These are phyloP conservation scores for Linum trigynum DNA, from an alignment of 345 rosid genomes.

Conservation along the genomic window DNA sequence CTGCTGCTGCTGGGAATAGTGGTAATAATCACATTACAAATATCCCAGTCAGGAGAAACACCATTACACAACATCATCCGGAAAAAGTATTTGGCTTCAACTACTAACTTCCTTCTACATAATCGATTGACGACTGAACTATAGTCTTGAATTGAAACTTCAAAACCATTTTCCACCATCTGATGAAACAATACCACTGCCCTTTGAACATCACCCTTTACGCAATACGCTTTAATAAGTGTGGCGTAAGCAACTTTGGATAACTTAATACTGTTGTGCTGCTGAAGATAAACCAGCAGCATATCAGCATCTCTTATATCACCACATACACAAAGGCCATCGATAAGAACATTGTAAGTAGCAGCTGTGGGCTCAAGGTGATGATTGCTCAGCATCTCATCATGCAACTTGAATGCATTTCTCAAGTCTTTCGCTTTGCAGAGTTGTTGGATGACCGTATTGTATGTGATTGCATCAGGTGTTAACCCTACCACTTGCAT, in stretches of 20 bases:
- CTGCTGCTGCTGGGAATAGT: slow-evolving; percentile 26
- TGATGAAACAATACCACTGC: slow-evolving; percentile 34
- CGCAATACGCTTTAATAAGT: slow-evolving; percentile 67
- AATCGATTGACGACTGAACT: slow-evolving; percentile 64
- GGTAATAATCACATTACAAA: slow-evolving; percentile 43
- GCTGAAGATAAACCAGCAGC: slow-evolving; percentile 39
- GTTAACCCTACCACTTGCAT: slow-evolving; percentile 42
- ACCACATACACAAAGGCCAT: slow-evolving; percentile 45
- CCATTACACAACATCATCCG: slow-evolving; percentile 45
- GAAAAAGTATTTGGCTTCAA: slow-evolving; percentile 41
- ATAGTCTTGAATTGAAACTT: slow-evolving; percentile 54
- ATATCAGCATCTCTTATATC: slow-evolving; percentile 38
- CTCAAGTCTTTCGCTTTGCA: slow-evolving; percentile 32
- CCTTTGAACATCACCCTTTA: slow-evolving; percentile 43
- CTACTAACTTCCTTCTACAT: slow-evolving; percentile 38
- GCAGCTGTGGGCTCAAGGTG: slow-evolving; percentile 44
- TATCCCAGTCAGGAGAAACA: slow-evolving; percentile 47
- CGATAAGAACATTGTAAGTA: slow-evolving; percentile 52
- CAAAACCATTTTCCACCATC: slow-evolving; percentile 49
- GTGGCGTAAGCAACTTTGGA: slow-evolving; percentile 54
- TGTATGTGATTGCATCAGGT: slow-evolving; percentile 58
- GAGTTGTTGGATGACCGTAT: slow-evolving; percentile 41
- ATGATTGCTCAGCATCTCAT: slow-evolving; percentile 32
- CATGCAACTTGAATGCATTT: slow-evolving; percentile 34
- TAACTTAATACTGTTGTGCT: slow-evolving; percentile 16